These are phyloP conservation scores for Dictyostelium citrinum DNA, from an alignment of 78 protist species.

Conservation along the genomic window DNA sequence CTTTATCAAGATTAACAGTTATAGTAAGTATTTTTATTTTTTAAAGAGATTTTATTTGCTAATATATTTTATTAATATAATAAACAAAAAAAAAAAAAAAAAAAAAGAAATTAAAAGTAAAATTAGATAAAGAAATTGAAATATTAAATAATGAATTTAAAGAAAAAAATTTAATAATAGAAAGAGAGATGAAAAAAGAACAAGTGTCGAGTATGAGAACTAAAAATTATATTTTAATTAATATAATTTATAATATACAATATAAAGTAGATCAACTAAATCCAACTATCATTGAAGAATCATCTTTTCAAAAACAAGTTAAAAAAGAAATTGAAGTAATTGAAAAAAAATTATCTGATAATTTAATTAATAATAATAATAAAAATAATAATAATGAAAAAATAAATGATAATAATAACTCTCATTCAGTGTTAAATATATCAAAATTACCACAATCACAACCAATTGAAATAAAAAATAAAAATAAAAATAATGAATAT, in stretches of 20 bases:
- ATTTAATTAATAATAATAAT: neutral
- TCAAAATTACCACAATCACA: neutral
- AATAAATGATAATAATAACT: neutral
- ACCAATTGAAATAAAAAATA: neutral
- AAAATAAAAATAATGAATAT: neutral
- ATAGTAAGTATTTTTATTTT: too few relatives aligned
- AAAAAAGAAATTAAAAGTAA: neutral
- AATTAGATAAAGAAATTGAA: neutral
- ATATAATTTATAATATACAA: neutral
- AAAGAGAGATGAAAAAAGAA: neutral
- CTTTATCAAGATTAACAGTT: neutral
- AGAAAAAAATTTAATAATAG: neutral
- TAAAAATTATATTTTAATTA: neutral
- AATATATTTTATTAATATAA: too few relatives aligned
- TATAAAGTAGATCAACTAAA: neutral
- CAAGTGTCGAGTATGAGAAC: neutral
- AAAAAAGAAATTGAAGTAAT: neutral
- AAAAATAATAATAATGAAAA: too few relatives aligned
- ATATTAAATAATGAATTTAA: neutral
- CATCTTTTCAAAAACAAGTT: neutral
- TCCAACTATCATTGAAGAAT: neutral
- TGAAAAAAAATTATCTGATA: neutral
- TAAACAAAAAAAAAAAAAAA: neutral
- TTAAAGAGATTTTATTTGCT: too few relatives aligned
- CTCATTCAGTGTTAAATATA: neutral